Conservation (phyloP, 2,329 filamentous ascomycete genomes). For the Drechslera avenae region DNA sequence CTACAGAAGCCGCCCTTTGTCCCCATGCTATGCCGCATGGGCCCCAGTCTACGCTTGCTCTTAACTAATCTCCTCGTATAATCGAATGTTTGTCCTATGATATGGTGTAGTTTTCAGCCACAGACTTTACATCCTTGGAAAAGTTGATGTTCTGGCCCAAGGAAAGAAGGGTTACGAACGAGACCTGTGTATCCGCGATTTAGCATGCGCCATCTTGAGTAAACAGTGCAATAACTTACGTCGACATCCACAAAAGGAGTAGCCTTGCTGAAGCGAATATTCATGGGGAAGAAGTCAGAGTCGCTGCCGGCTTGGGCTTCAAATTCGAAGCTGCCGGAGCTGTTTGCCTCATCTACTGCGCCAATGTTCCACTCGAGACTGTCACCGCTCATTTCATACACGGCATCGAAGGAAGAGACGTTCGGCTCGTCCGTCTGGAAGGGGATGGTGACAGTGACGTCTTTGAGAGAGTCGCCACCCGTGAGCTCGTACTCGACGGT, state of each 20-base stretch:
- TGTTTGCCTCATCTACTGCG: conserved; percentile 78
- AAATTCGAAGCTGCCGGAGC: conserved; percentile 90
- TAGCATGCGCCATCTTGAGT: conserved; percentile 15
- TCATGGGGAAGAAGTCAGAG: conserved; percentile 98
- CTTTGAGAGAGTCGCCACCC: conserved; percentile 75
- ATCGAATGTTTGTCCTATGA: conserved; percentile 57
- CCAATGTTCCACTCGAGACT: conserved; percentile 94
- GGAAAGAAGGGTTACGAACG: conserved; percentile 71
- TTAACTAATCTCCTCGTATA: neutral
- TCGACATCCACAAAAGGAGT: conserved; percentile 90
- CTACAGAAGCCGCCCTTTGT: too few species aligned
- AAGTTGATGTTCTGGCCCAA: conserved; percentile 80
- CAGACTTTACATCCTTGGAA: conserved; percentile 79
- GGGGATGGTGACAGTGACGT: conserved; percentile 87
- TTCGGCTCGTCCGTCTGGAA: conserved; percentile 83
- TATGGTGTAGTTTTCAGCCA: conserved; percentile 76
- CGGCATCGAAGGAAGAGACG: conserved; percentile 90
- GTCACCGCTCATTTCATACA: conserved; percentile 92
- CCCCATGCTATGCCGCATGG: too few species aligned
- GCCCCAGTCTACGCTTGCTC: neutral
- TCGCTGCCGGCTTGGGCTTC: conserved; percentile 87
- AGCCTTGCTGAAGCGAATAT: conserved; percentile 82
- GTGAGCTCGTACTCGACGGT: conserved; percentile 96
- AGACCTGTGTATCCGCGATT: conserved; percentile 59
- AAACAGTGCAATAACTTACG: conserved; percentile 64